Evolutionary conservation across 2,329 filamentous ascomycete genomes (phyloP).

Genomic region (Verticillium tricorpus): DNA sequence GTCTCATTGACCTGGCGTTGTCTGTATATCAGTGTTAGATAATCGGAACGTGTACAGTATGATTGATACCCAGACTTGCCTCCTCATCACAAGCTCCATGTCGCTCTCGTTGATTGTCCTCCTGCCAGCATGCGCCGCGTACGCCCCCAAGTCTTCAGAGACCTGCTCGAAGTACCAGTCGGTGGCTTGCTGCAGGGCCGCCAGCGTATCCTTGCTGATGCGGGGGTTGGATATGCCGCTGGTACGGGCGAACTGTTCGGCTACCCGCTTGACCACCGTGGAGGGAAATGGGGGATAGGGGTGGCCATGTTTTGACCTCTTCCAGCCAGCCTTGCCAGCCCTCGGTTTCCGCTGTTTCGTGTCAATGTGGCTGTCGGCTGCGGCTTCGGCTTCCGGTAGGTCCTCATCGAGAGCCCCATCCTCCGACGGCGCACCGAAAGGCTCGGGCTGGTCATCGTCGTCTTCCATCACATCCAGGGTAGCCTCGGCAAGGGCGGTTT

Average conservation of each 20-base stretch:
- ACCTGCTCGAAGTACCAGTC: slow-evolving; percentile 92
- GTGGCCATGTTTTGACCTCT: slow-evolving; percentile 67
- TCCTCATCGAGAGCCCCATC: slow-evolving; percentile 20
- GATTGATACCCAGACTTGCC: slow-evolving; percentile 49
- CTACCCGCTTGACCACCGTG: slow-evolving; percentile 68
- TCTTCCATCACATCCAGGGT: background rate
- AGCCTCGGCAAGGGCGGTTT: background rate
- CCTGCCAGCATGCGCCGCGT: slow-evolving; percentile 75
- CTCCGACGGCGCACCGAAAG: slow-evolving; percentile 5
- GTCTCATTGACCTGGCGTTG: slow-evolving; percentile 70
- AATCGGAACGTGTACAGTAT: slow-evolving; percentile 13
- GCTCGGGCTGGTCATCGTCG: background rate
- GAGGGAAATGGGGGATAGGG: slow-evolving; percentile 71
- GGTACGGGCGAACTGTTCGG: slow-evolving; percentile 65
- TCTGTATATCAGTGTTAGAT: slow-evolving; percentile 43
- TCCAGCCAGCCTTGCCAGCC: slow-evolving; percentile 28
- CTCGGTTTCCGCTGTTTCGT: slow-evolving; percentile 33
- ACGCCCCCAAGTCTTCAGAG: slow-evolving; percentile 73
- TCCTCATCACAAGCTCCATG: slow-evolving; percentile 74
- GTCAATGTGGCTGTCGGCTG: slow-evolving; percentile 8
- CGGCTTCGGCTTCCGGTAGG: slow-evolving; percentile 14
- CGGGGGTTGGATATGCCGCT: slow-evolving; percentile 62
- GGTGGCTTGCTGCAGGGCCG: slow-evolving; percentile 72
- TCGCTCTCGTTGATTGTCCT: slow-evolving; percentile 85
- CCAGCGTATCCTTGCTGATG: slow-evolving; percentile 68